Percentiles rank a stretch among this genome's conserved stretches.
phyloP scores from a whole-genome alignment of 2,329 filamentous ascomycete genomes.

The Calonectria fujianensis region DNA sequence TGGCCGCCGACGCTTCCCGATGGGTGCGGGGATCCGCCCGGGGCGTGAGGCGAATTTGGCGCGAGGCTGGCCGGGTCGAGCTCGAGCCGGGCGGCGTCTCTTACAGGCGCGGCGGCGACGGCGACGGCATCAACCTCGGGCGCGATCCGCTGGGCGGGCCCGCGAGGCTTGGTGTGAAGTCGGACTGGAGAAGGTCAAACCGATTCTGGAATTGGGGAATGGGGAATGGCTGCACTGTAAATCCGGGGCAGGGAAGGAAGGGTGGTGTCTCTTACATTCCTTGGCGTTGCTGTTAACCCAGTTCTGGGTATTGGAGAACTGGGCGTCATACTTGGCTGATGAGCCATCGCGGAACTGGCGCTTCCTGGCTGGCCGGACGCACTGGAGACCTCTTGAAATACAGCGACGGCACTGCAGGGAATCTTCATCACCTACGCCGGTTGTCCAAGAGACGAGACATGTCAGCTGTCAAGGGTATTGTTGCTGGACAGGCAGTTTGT shows the following conservation, averaged over 20 bases:
- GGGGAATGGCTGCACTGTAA: not conserved
- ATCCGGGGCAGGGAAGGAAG: fast-evolving
- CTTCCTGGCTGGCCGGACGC: conserved; percentile 37
- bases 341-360: conserved; percentile 47
- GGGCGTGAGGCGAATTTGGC: not conserved
- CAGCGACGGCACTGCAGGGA: conserved; percentile 37
- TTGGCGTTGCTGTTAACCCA: conserved; percentile 50
- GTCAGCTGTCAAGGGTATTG: conserved; percentile 26
- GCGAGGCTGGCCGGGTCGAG: not conserved
- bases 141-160: conserved; percentile 33
- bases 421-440: conserved; percentile 42
- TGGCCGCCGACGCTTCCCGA: not conserved
- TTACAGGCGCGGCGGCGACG: fast-evolving
- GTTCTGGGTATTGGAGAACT: conserved; percentile 45
- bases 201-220: not conserved
- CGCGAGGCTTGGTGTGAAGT: conserved; percentile 44
- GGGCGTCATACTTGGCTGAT: conserved; percentile 50
- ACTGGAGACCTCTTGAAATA: conserved; percentile 39
- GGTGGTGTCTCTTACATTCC: conserved; percentile 30
- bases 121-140: not conserved
- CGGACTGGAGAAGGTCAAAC: conserved; percentile 35
- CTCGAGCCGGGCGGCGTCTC: not conserved
- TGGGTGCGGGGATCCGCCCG: conserved; percentile 12
- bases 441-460: not conserved
- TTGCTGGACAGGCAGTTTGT: not conserved